A percentile compares a stretch with the other conserved stretches of the same genome.
phyloP scores from a whole-genome alignment of 2,329 filamentous ascomycete species.

The Fusarium falciforme region DNA sequence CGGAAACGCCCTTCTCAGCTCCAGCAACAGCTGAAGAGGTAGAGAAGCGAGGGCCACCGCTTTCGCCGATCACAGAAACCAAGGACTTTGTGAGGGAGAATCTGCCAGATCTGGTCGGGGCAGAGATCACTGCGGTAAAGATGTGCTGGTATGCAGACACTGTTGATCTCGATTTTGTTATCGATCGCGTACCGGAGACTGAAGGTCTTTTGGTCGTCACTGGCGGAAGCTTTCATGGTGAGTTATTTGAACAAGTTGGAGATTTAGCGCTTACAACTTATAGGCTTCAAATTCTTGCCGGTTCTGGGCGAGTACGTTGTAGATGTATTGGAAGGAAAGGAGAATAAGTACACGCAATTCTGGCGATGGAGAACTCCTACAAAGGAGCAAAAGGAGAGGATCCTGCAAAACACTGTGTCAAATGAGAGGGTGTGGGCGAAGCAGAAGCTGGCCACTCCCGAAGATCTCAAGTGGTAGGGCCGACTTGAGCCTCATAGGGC shows the following conservation, averaged over 20 bases:
- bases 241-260: background rate
- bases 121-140: slow-evolving; percentile 3
- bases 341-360: slow-evolving; percentile 1
- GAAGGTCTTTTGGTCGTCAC: background rate
- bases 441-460: background rate
- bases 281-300: background rate
- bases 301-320: background rate
- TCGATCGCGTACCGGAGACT: background rate
- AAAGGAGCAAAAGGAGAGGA: background rate
- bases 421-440: background rate
- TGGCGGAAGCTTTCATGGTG: slow-evolving; percentile 10
- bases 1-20: background rate
- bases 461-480: background rate
- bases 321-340: slow-evolving; percentile 5
- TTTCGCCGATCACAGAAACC: background rate
- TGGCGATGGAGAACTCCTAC: background rate
- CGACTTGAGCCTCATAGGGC: background rate
- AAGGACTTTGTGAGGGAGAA: background rate
- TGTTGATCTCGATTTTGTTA: slow-evolving; percentile 6
- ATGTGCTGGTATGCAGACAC: background rate
- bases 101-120: slow-evolving; percentile 5
- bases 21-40: background rate
- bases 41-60: background rate
- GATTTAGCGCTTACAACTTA: background rate
- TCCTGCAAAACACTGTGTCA: background rate